phyloP scores from a whole-genome alignment of 106 monocot species.

The Allium sativum region DNA sequence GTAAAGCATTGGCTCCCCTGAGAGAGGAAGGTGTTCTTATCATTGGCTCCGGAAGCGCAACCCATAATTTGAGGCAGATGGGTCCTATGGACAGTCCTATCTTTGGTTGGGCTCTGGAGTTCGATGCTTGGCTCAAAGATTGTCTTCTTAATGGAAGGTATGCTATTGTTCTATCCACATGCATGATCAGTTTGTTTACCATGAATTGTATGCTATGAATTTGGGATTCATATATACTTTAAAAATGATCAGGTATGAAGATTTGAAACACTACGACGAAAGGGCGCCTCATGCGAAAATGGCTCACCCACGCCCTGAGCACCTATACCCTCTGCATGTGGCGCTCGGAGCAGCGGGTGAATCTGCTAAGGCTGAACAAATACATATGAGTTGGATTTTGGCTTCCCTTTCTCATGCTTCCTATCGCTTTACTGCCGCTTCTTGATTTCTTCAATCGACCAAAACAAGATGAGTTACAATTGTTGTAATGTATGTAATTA shows the following conservation, averaged over 20 bases:
- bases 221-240: not conserved
- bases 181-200: no score
- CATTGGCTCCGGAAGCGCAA: conserved; percentile 73
- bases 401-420: conserved; percentile 47
- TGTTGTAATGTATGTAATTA: no score
- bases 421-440: conserved; percentile 27
- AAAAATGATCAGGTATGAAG: conserved; percentile 27
- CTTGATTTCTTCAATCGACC: no score
- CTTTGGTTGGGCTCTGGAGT: conserved; percentile 47
- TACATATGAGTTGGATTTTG: conserved; percentile 52
- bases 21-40: conserved; percentile 66
- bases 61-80: conserved; percentile 48
- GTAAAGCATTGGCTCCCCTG: conserved; percentile 64
- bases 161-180: not conserved
- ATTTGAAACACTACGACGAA: conserved; percentile 42
- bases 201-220: not conserved
- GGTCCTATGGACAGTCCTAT: conserved; percentile 12
- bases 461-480: no score
- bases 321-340: conserved; percentile 64
- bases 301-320: conserved; percentile 70
- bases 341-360: conserved; percentile 68
- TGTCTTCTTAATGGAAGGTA: conserved; percentile 62
- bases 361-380: conserved; percentile 31
- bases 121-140: conserved; percentile 59
- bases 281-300: conserved; percentile 40